phyloP scores from a whole-genome alignment of 768 basidiomycete genomes.

The Amanita pseudoporphyria region DNA sequence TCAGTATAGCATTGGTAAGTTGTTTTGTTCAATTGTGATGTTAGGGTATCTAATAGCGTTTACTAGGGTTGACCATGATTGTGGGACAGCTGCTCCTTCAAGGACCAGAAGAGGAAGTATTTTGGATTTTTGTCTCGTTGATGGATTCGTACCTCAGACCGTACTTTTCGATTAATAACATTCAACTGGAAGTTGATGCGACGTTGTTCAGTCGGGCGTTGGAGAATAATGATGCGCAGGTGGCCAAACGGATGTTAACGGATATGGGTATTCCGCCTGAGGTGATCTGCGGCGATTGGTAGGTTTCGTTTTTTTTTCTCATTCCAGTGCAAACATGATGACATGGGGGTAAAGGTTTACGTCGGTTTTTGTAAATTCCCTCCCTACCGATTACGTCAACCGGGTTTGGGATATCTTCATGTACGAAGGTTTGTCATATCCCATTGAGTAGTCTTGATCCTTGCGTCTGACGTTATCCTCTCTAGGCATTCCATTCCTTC shows the following conservation, averaged over 20 bases:
- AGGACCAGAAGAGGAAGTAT: conserved; percentile 81
- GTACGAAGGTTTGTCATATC: conserved; percentile 52
- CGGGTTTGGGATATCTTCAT: conserved; percentile 81
- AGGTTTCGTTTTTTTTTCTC: conserved; percentile 14
- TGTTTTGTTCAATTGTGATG: not conserved
- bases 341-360: conserved; percentile 45
- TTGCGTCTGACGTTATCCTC: not conserved
- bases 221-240: conserved; percentile 46
- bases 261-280: conserved; percentile 52
- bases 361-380: conserved; percentile 55
- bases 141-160: conserved; percentile 80
- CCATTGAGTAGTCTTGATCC: not conserved
- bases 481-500: conserved; percentile 60
- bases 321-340: not conserved
- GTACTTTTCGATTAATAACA: conserved; percentile 53
- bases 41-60: not conserved
- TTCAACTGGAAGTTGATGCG: conserved; percentile 71
- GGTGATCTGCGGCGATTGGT: conserved; percentile 60
- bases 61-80: conserved; percentile 55
- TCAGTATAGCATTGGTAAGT: conserved; percentile 51
- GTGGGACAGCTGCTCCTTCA: conserved; percentile 64
- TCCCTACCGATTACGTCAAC: conserved; percentile 57
- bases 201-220: conserved; percentile 60
- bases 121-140: conserved; percentile 82
- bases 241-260: conserved; percentile 60